Conservation (phyloP, 129 eudicot species). For the Flaveria linearis region DNA sequence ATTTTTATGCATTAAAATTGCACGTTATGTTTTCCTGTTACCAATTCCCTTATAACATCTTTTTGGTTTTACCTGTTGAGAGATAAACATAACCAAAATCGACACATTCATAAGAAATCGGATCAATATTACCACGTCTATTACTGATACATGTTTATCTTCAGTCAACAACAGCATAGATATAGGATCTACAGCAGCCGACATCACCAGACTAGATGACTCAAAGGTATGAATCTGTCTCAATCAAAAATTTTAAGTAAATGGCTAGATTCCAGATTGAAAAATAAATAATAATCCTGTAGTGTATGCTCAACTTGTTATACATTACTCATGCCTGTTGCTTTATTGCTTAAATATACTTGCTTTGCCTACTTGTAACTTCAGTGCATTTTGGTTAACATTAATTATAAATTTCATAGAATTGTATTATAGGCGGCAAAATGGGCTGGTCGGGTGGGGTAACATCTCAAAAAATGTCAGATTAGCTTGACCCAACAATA, state of each 20-base stretch:
- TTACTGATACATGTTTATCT: constrained; percentile 20
- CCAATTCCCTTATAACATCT: not conserved
- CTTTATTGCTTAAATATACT: no score
- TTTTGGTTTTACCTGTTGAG: not conserved
- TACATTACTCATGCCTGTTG: no score
- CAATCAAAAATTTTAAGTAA: not conserved
- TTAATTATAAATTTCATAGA: no score
- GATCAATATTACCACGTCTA: not conserved
- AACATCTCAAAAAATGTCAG: not conserved
- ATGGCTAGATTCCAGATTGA: no score
- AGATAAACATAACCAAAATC: not conserved
- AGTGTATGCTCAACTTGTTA: no score
- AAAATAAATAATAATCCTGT: no score
- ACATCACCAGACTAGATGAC: constrained; percentile 44
- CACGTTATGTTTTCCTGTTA: not conserved
- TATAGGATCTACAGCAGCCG: constrained; percentile 35
- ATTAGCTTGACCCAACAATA: not conserved
- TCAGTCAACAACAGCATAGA: constrained; percentile 43
- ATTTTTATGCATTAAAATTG: not conserved
- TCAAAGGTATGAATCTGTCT: constrained; percentile 61
- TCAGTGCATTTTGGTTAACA: no score
- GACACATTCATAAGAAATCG: constrained; percentile 11
- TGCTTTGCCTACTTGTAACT: no score
- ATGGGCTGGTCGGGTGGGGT: not conserved
- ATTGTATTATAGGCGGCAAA: not conserved